Percentiles rank a stretch among this genome's conserved stretches.
Evolutionary conservation across 2,329 filamentous ascomycete genomes (phyloP).

Genomic region (Ophiostoma quercus): DNA sequence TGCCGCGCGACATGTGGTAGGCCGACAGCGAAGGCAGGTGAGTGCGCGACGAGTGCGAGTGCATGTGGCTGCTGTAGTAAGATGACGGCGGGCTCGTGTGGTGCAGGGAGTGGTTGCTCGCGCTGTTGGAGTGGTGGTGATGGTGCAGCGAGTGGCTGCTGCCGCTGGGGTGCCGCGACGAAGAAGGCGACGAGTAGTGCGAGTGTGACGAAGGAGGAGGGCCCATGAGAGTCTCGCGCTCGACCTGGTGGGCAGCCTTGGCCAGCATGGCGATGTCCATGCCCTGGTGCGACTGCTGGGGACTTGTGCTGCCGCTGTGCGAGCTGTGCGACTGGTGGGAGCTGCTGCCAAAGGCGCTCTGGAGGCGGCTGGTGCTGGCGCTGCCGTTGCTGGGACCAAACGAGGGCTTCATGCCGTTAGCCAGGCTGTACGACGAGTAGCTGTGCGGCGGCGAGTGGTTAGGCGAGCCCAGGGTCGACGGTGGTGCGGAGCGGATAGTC

Average conservation of each 20-base stretch:
- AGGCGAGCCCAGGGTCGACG: conserved; percentile 81
- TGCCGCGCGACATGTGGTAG: conserved; percentile 91
- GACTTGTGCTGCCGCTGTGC: conserved; percentile 14
- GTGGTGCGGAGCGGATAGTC: conserved; percentile 81
- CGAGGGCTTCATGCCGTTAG: conserved; percentile 43
- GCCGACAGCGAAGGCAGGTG: conserved; percentile 72
- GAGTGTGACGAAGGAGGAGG: conserved; percentile 41
- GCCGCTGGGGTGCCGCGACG: conserved; percentile 45
- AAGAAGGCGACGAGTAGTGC: conserved; percentile 41
- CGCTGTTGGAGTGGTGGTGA: conserved; percentile 23
- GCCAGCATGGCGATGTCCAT: conserved; percentile 57
- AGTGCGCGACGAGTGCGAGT: conserved; percentile 45
- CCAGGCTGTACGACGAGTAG: conserved; percentile 64
- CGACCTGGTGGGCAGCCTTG: conserved; percentile 56
- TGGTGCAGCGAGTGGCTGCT: conserved; percentile 41
- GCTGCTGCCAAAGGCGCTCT: background rate
- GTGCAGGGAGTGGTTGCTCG: conserved; percentile 6
- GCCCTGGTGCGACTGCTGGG: conserved; percentile 37
- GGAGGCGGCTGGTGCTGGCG: conserved; percentile 22
- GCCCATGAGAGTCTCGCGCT: conserved; percentile 49
- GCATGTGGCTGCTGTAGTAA: conserved; percentile 45
- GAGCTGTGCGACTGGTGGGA: conserved; percentile 10
- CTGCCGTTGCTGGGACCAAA: conserved; percentile 40
- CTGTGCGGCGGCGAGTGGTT: conserved; percentile 94
- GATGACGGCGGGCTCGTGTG: conserved; percentile 32